Evolutionary conservation across 495 filamentous ascomycete species (phyloP).

Genomic region (Halenospora varia): DNA sequence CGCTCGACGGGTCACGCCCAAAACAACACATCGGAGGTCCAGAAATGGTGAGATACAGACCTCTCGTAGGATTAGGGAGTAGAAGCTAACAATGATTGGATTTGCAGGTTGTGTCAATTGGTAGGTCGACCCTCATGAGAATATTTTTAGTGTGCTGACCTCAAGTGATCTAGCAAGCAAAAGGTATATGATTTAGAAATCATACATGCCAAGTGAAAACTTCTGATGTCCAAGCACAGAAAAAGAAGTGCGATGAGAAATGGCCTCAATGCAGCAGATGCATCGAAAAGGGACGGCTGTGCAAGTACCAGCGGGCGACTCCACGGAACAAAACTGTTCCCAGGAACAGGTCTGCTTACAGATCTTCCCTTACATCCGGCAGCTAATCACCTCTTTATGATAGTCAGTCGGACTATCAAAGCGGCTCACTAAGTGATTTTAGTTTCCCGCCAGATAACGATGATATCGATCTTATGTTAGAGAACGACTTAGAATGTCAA

Average conservation of each 20-base stretch:
- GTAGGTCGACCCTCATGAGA: constrained; percentile 47
- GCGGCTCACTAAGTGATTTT: no score
- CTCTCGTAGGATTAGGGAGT: background rate
- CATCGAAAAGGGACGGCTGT: constrained; percentile 45
- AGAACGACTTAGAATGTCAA: no score
- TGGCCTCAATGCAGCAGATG: constrained; percentile 56
- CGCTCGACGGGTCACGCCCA: no score
- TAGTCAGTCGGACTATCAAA: no score
- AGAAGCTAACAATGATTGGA: constrained; percentile 1
- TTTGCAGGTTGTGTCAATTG: constrained; percentile 51
- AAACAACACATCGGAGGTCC: no score
- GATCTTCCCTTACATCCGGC: no score
- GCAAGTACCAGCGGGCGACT: constrained; percentile 52
- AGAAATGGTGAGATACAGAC: constrained; percentile 49
- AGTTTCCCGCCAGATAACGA: no score
- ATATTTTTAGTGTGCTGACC: constrained; percentile 4
- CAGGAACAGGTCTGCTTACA: constrained; percentile 13
- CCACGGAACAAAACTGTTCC: constrained; percentile 44
- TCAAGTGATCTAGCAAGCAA: constrained; percentile 40
- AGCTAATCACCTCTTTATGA: no score
- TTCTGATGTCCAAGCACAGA: constrained; percentile 34
- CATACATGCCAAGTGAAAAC: no score
- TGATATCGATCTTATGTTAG: no score
- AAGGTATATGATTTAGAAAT: no score
- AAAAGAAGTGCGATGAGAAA: constrained; percentile 63